Evolutionary conservation across 805 yeast genomes (phyloP).

Genomic region (Yarrowia porcina): DNA sequence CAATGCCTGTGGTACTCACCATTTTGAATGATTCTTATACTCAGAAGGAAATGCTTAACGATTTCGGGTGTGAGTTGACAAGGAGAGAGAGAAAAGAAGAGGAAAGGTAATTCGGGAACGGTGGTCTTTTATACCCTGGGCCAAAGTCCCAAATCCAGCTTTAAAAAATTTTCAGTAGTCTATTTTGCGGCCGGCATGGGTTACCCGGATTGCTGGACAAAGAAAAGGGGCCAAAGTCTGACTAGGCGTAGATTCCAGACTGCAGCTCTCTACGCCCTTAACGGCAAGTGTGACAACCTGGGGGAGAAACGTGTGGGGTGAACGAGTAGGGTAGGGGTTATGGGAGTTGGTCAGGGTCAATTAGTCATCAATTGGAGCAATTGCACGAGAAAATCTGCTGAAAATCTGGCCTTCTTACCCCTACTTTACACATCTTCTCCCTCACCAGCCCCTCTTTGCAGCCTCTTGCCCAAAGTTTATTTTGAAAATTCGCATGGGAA

Average conservation of each 20-base stretch:
- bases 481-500: constrained; percentile 14
- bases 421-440: background rate
- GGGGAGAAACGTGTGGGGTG: background rate
- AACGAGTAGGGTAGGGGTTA: background rate
- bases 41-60: constrained; percentile 42
- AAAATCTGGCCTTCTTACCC: background rate
- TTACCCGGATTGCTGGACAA: constrained; percentile 26
- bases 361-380: background rate
- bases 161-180: constrained; percentile 27
- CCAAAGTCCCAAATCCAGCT: constrained; percentile 1
- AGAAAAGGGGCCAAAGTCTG: constrained; percentile 11
- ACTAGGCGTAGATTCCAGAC: constrained; percentile 24
- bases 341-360: background rate
- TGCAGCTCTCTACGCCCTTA: constrained; percentile 16
- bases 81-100: constrained; percentile 37
- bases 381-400: background rate
- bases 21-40: constrained; percentile 31
- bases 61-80: constrained; percentile 45
- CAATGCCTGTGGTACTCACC: constrained; percentile 29
- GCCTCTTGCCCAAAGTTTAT: constrained; percentile 4
- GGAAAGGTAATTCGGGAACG: constrained; percentile 27
- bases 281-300: background rate
- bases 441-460: constrained; percentile 20
- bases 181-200: constrained; percentile 12
- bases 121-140: constrained; percentile 28